phyloP scores from a whole-genome alignment of 2,329 filamentous ascomycete species.

The Sphaerulina vaccinii region DNA sequence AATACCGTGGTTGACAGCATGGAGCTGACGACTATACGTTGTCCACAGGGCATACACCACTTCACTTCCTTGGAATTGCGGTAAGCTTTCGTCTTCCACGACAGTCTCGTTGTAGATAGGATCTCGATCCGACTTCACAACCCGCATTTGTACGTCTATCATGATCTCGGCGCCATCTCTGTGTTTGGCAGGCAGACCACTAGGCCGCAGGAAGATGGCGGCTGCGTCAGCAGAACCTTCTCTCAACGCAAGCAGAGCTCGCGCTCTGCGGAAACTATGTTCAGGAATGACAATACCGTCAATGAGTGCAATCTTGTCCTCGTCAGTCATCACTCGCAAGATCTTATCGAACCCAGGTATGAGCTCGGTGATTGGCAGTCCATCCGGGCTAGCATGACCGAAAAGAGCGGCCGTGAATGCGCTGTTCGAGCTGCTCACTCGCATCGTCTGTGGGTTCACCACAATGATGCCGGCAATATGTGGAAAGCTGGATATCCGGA shows the following conservation, averaged over 20 bases:
- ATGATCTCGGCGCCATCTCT: conserved; percentile 88
- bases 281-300: conserved; percentile 98
- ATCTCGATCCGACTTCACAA: conserved; percentile 81
- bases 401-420: conserved; percentile 93
- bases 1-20: conserved; percentile 65
- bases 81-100: conserved; percentile 61
- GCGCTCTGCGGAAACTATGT: conserved; percentile 87
- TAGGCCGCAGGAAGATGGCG: conserved; percentile 76
- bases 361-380: conserved; percentile 73
- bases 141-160: conserved; percentile 93
- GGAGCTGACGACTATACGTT: conserved; percentile 90
- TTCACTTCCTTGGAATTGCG: conserved; percentile 60
- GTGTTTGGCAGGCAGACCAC: conserved; percentile 80
- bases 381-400: conserved; percentile 80
- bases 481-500: conserved; percentile 89
- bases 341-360: conserved; percentile 87
- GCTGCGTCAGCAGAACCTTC: conserved; percentile 76
- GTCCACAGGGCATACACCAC: conserved; percentile 96
- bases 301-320: conserved; percentile 77
- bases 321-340: conserved; percentile 75
- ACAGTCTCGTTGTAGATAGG: conserved; percentile 61
- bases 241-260: conserved; percentile 77
- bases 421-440: conserved; percentile 88
- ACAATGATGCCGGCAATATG: conserved; percentile 98
- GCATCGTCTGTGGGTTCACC: conserved; percentile 72